Percentiles rank a stretch among this genome's conserved stretches.
These are phyloP conservation scores for Nicotiana knightiana DNA, from an alignment of 257 asterid species.

Conservation along the genomic window DNA sequence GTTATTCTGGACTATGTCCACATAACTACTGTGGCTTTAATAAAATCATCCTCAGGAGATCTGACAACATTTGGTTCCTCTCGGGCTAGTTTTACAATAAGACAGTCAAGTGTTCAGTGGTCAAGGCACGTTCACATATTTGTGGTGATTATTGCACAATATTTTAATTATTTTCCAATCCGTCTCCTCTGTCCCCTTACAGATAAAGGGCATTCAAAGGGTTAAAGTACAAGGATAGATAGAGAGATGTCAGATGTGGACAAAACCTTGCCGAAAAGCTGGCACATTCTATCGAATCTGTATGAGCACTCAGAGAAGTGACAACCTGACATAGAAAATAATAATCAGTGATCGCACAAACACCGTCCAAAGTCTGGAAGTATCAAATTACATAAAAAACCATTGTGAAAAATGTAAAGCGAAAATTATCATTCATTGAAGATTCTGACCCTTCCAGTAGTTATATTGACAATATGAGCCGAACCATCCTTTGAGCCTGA, in stretches of 20 bases:
- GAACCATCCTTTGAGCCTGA: conserved; percentile 79
- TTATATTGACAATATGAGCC: conserved; percentile 63
- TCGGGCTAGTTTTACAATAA: not conserved
- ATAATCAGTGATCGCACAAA: not conserved
- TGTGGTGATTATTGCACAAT: not conserved
- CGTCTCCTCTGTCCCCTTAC: not conserved
- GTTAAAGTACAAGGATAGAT: not conserved
- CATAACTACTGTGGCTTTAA: not conserved
- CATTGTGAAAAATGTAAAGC: not conserved
- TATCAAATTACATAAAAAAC: not conserved
- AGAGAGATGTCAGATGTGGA: conserved; percentile 12
- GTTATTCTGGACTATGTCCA: not conserved
- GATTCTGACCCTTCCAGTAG: conserved; percentile 58
- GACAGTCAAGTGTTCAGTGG: not conserved
- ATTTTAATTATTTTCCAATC: not conserved
- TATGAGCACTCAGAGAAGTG: conserved; percentile 58
- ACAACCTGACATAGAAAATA: conserved; percentile 50
- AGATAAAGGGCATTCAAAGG: not conserved
- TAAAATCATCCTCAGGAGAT: not conserved
- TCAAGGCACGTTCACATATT: not conserved
- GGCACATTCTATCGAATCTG: conserved; percentile 83
- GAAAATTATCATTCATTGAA: not conserved
- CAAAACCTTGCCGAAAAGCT: conserved; percentile 68
- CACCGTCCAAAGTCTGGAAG: not conserved
- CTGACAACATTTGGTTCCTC: not conserved